Conservation (phyloP, 2,329 filamentous ascomycete species). For the Apiospora rasikravindrae region DNA sequence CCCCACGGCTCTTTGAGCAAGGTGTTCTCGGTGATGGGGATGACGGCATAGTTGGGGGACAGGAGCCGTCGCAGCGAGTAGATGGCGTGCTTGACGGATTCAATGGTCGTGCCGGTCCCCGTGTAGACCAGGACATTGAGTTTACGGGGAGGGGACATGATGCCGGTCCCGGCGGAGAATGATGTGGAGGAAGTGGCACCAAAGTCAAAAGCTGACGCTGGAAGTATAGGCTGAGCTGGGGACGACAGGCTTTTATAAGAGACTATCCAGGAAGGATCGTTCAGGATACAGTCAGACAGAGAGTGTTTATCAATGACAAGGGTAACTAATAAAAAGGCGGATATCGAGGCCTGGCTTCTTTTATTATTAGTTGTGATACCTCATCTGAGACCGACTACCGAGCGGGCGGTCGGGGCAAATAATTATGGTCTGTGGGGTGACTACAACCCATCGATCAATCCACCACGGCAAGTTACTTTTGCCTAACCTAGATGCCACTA, state of each 20-base stretch:
- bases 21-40: constrained; percentile 77
- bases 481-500: background rate
- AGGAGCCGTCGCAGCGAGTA: constrained; percentile 86
- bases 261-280: background rate
- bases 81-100: constrained; percentile 88
- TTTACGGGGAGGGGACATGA: constrained; percentile 67
- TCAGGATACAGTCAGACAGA: background rate
- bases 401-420: constrained; percentile 10
- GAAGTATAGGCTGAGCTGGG: background rate
- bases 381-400: constrained; percentile 14
- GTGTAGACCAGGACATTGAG: constrained; percentile 95
- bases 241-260: background rate
- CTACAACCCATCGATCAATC: background rate
- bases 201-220: background rate
- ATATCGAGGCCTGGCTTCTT: background rate
- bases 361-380: constrained; percentile 3
- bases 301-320: too few species aligned
- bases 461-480: constrained; percentile 1
- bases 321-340: background rate
- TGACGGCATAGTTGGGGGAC: constrained; percentile 90
- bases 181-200: background rate
- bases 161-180: constrained; percentile 20
- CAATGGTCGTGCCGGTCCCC: constrained; percentile 85
- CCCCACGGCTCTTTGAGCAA: constrained; percentile 93
- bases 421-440: constrained; percentile 10